Evolutionary conservation across 1,284 basidiomycete species (phyloP).

Genomic region (Mycena citricolor): DNA sequence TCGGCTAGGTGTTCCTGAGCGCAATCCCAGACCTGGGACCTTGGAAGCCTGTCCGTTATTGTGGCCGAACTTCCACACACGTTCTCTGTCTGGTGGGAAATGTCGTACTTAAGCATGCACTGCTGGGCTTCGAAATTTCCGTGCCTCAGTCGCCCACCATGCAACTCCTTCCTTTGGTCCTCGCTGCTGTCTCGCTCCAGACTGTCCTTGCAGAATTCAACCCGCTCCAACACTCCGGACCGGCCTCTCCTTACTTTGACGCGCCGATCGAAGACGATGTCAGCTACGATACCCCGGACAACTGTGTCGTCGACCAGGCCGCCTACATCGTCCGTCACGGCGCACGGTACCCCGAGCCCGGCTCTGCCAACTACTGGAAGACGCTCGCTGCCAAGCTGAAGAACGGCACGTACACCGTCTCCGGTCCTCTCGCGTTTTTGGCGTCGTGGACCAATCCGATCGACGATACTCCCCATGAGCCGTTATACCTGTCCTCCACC

Average conservation of each 20-base stretch:
- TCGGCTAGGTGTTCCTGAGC: too few relatives aligned
- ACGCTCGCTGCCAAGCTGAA: conserved; percentile 39
- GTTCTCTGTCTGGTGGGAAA: background rate
- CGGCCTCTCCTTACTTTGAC: conserved; percentile 43
- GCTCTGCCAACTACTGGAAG: conserved; percentile 40
- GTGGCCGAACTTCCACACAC: too few relatives aligned
- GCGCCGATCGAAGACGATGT: conserved; percentile 40
- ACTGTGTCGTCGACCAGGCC: conserved; percentile 43
- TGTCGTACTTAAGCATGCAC: conserved; percentile 9
- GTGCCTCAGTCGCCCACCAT: background rate
- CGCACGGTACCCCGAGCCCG: conserved; percentile 44
- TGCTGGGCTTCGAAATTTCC: background rate
- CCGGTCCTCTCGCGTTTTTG: conserved; percentile 40
- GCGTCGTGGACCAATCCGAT: conserved; percentile 41
- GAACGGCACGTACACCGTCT: conserved; percentile 39
- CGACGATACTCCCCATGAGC: conserved; percentile 39
- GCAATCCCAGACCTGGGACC: too few relatives aligned
- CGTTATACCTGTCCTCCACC: conserved; percentile 38
- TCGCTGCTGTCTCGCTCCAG: conserved; percentile 1
- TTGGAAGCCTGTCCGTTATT: too few relatives aligned
- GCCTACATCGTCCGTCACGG: conserved; percentile 46
- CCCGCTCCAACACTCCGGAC: conserved; percentile 42
- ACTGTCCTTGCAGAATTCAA: conserved; percentile 29
- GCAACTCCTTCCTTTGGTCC: background rate
- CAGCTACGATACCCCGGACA: conserved; percentile 30